Percentiles rank a stretch among this genome's conserved stretches.
Evolutionary conservation across 2,329 filamentous ascomycete species (phyloP).

Genomic region (Xylaria sp.): DNA sequence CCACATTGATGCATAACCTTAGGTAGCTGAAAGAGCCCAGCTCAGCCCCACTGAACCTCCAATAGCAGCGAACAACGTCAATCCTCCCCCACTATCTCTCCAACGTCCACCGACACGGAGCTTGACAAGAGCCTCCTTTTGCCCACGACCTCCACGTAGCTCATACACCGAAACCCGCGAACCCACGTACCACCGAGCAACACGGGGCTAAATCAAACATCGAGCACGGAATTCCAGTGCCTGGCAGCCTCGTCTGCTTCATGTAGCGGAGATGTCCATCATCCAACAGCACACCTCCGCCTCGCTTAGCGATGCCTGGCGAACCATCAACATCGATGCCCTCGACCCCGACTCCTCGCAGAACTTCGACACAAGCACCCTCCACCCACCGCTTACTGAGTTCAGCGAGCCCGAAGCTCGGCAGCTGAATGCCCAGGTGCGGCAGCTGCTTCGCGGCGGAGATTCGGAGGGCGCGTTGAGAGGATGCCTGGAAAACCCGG

Average conservation of each 20-base stretch:
- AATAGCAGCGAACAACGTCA: constrained; percentile 23
- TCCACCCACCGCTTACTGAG: constrained; percentile 76
- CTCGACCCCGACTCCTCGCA: constrained; percentile 85
- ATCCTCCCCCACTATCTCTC: constrained; percentile 22
- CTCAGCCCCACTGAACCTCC: constrained; percentile 15
- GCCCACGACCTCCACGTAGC: constrained; percentile 22
- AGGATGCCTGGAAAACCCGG: constrained; percentile 81
- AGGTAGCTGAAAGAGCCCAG: no score
- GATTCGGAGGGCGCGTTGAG: constrained; percentile 86
- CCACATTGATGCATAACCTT: constrained; percentile 21
- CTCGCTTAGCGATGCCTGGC: constrained; percentile 67
- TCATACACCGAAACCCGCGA: constrained; percentile 12
- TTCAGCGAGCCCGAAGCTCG: constrained; percentile 79
- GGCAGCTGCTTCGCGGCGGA: constrained; percentile 83
- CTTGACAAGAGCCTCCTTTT: constrained; percentile 18
- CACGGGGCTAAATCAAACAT: constrained; percentile 6
- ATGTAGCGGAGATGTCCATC: constrained; percentile 57
- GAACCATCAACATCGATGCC: constrained; percentile 93
- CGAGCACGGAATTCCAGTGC: neutral
- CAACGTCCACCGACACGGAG: constrained; percentile 20
- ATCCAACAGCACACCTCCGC: constrained; percentile 66
- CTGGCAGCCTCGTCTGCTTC: constrained; percentile 17
- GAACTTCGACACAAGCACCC: constrained; percentile 88
- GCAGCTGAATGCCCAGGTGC: constrained; percentile 75
- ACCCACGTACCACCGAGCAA: constrained; percentile 16